Base-by-base conservation (phyloP, 805 yeast species). In the Crinitomyces ghanaensis region DNA sequence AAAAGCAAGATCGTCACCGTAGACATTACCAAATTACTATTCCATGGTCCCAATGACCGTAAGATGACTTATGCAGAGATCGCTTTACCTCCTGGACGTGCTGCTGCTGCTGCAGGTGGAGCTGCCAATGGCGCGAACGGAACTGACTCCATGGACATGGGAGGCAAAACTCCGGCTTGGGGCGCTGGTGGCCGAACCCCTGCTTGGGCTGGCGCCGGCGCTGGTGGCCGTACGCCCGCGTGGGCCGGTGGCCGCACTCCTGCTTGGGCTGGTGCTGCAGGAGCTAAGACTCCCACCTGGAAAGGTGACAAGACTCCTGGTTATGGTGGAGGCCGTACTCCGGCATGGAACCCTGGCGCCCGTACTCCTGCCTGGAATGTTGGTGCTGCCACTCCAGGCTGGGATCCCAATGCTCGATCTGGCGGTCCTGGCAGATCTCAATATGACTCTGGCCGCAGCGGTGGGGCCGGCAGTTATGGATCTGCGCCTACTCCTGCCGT, bases 1-100 rank as follows among this genome's bases (percentile, higher is more conserved):
- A 86, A 86, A 45, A 77, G 77, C 51, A 91, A 88, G 55, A 81
- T 80, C 39, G 74, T 86, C 40, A 82, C 88, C 38, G 81, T 91
- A 21, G 77, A 75, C 47, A 86, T 86, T 51, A 67, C 71, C 21
- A 82, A 77, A 50, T 66, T 91, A 48, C 70, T 83, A 43, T 88
- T 84, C 48, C 70, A 69, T 35, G 71, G 79, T 31, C 75, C 72
- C 36, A 62, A 70, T 33, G 84, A 84, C 30, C 52, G 40, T 32
- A 26, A 42, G 31, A 41, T 39, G 26, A 19, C 43, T 26, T 35
- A 44, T 13, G 42, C 37, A 30, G 26, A 32, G 26, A 44, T 42
- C 24, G 28, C 28, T 40, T 40, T 32, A 44, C 40, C 24, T 38
- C 61, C 35, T 62, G 63, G 36, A 50, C 52, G 43, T 51, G 61